phyloP scores from a whole-genome alignment of 805 yeast species.

The Candida patagonica region DNA sequence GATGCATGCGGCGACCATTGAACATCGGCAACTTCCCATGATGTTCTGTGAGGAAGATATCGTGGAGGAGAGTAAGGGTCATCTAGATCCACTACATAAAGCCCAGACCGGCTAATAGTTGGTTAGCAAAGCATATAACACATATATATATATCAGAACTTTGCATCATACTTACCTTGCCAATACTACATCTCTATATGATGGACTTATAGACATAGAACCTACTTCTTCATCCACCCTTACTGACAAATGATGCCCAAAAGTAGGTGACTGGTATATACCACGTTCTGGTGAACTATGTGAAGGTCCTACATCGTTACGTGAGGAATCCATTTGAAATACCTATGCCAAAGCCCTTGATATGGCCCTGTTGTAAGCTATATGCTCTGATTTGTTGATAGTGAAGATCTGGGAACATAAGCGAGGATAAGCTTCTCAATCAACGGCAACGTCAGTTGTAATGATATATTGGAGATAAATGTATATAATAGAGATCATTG shows the following conservation, averaged over 20 bases:
- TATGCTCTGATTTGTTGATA: too few relatives aligned
- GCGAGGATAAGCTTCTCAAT: too few relatives aligned
- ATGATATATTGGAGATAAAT: too few relatives aligned
- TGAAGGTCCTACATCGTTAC: too few relatives aligned
- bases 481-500: too few relatives aligned
- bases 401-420: too few relatives aligned
- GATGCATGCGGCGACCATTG: slow-evolving; percentile 93
- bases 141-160: not conserved
- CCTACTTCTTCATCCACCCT: slow-evolving; percentile 88
- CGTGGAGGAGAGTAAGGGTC: slow-evolving; percentile 94
- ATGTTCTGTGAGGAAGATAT: slow-evolving; percentile 82
- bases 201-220: slow-evolving; percentile 82
- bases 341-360: too few relatives aligned
- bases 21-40: slow-evolving; percentile 98
- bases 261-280: slow-evolving; percentile 36
- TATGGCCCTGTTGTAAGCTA: too few relatives aligned
- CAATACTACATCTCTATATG: slow-evolving; percentile 85
- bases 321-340: too few relatives aligned
- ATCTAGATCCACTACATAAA: slow-evolving; percentile 83
- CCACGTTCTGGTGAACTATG: too few relatives aligned
- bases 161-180: slow-evolving; percentile 43
- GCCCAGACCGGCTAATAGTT: slow-evolving; percentile 45
- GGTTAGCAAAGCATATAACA: slow-evolving; percentile 19
- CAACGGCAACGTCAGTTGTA: too few relatives aligned
- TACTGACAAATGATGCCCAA: slow-evolving; percentile 72